Conservation (phyloP, 305 asterid genomes). For the Plantago lanceolata region DNA sequence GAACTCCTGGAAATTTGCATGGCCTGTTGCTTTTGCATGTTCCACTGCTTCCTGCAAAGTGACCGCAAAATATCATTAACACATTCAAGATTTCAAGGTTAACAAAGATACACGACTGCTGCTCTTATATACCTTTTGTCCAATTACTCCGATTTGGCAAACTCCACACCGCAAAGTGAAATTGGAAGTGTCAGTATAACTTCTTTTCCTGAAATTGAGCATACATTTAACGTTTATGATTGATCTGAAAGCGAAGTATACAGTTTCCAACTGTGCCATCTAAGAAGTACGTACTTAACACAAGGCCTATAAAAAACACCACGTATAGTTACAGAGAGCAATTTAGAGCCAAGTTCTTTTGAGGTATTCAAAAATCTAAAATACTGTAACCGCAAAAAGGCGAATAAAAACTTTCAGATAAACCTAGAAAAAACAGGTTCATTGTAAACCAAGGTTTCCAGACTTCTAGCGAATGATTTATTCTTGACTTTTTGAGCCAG, state of each 20-base stretch:
- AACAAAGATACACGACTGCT: not conserved
- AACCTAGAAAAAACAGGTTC: too few species aligned
- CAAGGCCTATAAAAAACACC: not conserved
- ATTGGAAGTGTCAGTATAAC: slow-evolving; percentile 81
- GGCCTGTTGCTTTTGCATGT: slow-evolving; percentile 92
- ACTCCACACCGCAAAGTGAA: slow-evolving; percentile 90
- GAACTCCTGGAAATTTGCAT: slow-evolving; percentile 82
- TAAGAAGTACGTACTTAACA: not conserved
- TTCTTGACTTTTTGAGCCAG: too few species aligned
- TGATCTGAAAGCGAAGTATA: not conserved
- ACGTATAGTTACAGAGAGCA: too few species aligned
- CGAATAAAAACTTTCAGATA: too few species aligned
- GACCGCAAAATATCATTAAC: not conserved
- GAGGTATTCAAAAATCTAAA: too few species aligned
- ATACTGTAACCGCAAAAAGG: too few species aligned
- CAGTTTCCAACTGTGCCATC: not conserved
- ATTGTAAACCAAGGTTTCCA: too few species aligned
- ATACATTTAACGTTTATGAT: not conserved
- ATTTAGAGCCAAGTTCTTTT: too few species aligned
- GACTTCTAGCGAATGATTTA: too few species aligned
- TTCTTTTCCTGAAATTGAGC: slow-evolving; percentile 64
- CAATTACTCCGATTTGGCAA: slow-evolving; percentile 87
- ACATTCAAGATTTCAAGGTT: slow-evolving; percentile 7
- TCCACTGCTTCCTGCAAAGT: slow-evolving; percentile 77
- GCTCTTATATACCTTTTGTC: slow-evolving; percentile 60